Base-by-base conservation (phyloP, 164 flowering plant genomes). In the Tetracentron sinense region DNA sequence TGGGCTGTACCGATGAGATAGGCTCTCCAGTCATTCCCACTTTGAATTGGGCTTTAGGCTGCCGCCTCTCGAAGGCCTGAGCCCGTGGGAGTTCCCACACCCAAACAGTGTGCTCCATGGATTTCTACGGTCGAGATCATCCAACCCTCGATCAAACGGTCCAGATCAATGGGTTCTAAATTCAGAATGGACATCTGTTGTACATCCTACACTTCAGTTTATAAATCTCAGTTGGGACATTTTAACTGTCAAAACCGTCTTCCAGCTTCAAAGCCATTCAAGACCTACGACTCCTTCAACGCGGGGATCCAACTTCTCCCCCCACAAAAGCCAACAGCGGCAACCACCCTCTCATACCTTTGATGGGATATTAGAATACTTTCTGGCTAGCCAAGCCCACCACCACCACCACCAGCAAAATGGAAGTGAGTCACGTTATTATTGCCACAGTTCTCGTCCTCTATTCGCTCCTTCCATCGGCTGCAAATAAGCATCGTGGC, bases 241-340 rank as follows among this genome's bases (percentile, higher is more conserved):
- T 17, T 38, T 38, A 58, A 58, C 61, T 22, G 38, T 33, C 46
- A 26, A 1, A 42, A 58, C 61, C 14, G 49, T 58, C 42, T 56
- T 31, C 58, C 28, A 33, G 38, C 38, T 33, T 33, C 38, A 33
- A 33, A 10, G 6, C 38, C 38, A 33, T 4, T 4, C 38, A 33
- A 33, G 38, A 33, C 44, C 2, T 8, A 16, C 4, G 44, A 38
- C 44, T 38, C 44, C 44, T 38, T 38, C 11, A 38, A 38, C 44
- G 11, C 44, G 44, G 44, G 8, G n/a, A 12, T 10, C 14, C 44
- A 38, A 38, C 44, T 38, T 38, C 1, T 38, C 44, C 44, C n/a
- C 14, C 44, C 44, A 38, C 44, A 38, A 38, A 38, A 38, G 44
- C 44, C 11, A 16, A 10, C 15, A 38, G 44, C 44, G 38, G 4